Base-by-base conservation (phyloP, 345 rosid species). In the Garcia nutans region DNA sequence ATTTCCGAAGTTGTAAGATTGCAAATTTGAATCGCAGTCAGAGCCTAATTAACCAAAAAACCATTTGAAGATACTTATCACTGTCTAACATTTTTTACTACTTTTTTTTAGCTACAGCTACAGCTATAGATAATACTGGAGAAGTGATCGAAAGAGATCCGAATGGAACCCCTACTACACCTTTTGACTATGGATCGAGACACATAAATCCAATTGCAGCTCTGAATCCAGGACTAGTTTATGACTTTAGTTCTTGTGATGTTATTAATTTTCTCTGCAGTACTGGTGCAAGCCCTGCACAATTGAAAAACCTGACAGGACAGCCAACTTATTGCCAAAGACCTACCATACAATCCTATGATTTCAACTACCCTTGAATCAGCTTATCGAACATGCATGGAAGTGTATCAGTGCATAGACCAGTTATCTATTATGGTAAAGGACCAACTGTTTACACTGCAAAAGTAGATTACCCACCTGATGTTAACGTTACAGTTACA, bases 171-270 rank as follows among this genome's bases (percentile, higher is more conserved):
- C 52, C 74, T 72, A 67, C 84, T 24, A 83, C 83, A 9, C 88
- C 91, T 74, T 86, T 89, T 60, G 87, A 87, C 86, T 81, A 85
- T 4, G 89, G 93, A 79, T 87, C 93, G 0, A 83, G 93, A 68
- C 89, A 87, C 41, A 71, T 83, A 74, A 87, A 89, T 69, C 88
- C 83, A 11, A 23, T 23, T 10, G 86, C 83, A 1, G 86, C 85
- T 12, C 65, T 87, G 55, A 76, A 86, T 68, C 83, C 86, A 3
- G 91, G 90, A 68, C 77, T 87, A 10, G 20, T 83, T 60, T 87
- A 87, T 22, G 85, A 87, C 60, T 81, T 79, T 45, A 77, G 79
- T 50, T 54, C 81, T 44, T n/a, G 47, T 11, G 82, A 87, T 31
- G 47, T 82, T 23, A 79, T 85, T 52, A 71, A 68, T 50, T 87